Conservation (phyloP, 306 rosid species). For the Citrullus mucosospermus region DNA sequence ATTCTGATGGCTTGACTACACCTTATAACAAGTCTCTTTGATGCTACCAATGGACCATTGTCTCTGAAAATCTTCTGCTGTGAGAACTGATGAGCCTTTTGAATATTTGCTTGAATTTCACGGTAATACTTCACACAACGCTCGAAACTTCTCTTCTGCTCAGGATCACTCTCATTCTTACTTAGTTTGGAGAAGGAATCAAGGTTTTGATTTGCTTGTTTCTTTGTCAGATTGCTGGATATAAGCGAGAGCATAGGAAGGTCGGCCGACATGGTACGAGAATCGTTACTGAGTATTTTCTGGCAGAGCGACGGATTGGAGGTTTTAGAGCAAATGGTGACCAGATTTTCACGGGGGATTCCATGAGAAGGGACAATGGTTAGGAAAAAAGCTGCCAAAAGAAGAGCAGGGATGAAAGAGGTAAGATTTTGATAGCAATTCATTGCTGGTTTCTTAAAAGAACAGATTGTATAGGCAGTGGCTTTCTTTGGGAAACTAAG, state of each 20-base stretch:
- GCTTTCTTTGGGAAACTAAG: not conserved
- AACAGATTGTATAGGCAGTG: not conserved
- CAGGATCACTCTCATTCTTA: not conserved
- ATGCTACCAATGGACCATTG: not conserved
- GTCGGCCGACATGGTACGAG: not conserved
- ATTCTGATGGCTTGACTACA: not conserved
- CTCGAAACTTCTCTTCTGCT: not conserved
- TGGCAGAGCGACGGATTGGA: not conserved
- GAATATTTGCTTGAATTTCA: not conserved
- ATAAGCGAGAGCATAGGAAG: not conserved
- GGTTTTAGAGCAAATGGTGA: not conserved
- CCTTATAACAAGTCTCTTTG: not conserved
- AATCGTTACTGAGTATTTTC: not conserved
- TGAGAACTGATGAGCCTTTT: not conserved
- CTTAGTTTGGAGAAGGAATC: not conserved
- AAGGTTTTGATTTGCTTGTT: not conserved
- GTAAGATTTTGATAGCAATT: not conserved
- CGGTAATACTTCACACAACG: not conserved
- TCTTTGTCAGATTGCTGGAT: not conserved
- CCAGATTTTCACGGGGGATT: not conserved
- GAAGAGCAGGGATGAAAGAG: not conserved
- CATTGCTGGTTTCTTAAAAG: not conserved
- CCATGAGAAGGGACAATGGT: not conserved
- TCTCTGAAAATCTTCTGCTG: not conserved
- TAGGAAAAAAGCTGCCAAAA: not conserved